Percentiles rank a stretch among this genome's conserved stretches.
These are phyloP conservation scores for Coemansia sp. DNA, from an alignment of 192 early-diverging fungal genomes.

Conservation along the genomic window DNA sequence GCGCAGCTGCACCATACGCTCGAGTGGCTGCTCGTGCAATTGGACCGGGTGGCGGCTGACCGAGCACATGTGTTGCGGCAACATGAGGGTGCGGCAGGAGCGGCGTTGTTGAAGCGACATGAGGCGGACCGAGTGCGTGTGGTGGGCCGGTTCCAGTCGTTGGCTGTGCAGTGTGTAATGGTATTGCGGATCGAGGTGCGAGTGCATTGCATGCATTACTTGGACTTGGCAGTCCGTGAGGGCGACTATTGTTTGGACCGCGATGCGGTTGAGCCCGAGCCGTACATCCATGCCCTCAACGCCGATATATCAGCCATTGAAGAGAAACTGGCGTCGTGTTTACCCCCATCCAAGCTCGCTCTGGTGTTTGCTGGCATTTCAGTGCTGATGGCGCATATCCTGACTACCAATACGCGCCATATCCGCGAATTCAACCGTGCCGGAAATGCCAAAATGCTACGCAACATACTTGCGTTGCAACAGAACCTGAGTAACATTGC, in stretches of 20 bases:
- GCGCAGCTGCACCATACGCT: constrained; percentile 81
- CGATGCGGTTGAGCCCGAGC: constrained; percentile 80
- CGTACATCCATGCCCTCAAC: constrained; percentile 82
- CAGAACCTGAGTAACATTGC: constrained; percentile 86
- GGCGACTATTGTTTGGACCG: constrained; percentile 81
- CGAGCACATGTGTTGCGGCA: constrained; percentile 35
- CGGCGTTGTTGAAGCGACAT: constrained; percentile 54
- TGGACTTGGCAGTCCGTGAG: constrained; percentile 89
- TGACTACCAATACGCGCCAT: constrained; percentile 67
- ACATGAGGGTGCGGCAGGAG: constrained; percentile 47
- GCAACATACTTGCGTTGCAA: constrained; percentile 82
- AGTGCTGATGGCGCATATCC: constrained; percentile 66
- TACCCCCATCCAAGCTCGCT: constrained; percentile 64
- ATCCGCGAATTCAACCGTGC: constrained; percentile 67
- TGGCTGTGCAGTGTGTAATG: constrained; percentile 79
- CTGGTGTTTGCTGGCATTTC: constrained; percentile 85
- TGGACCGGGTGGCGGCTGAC: constrained; percentile 28
- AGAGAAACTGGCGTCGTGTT: constrained; percentile 63
- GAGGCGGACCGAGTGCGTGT: constrained; percentile 45
- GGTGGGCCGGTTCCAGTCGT: constrained; percentile 64
- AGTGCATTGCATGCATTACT: constrained; percentile 80
- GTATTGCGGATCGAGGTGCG: constrained; percentile 81
- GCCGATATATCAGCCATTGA: constrained; percentile 74
- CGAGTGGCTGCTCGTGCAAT: constrained; percentile 58
- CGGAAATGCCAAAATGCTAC: constrained; percentile 75